phyloP scores from a whole-genome alignment of 2,329 filamentous ascomycete genomes.

The Colletotrichum lentis region DNA sequence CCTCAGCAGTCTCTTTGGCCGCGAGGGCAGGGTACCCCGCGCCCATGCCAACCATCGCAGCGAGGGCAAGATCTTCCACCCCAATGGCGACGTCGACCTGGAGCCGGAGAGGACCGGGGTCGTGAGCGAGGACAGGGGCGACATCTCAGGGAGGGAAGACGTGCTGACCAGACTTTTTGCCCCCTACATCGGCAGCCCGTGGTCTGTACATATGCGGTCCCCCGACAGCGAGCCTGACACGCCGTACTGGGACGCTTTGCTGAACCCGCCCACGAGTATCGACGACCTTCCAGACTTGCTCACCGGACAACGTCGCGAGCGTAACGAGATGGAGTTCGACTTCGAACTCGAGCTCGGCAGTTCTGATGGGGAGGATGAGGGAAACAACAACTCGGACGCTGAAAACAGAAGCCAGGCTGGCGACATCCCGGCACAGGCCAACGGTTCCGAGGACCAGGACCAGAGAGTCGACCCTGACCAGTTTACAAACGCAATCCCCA shows the following conservation, averaged over 20 bases:
- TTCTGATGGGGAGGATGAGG: constrained; percentile 41
- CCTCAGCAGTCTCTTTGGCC: constrained; percentile 76
- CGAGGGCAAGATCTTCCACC: constrained; percentile 71
- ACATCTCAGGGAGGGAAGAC: constrained; percentile 67
- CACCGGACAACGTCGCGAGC: constrained; percentile 40
- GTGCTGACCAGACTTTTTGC: constrained; percentile 65
- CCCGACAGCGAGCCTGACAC: constrained; percentile 47
- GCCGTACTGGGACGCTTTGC: constrained; percentile 54
- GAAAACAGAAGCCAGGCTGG: constrained; percentile 39
- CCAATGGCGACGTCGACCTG: constrained; percentile 71
- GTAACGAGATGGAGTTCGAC: constrained; percentile 38
- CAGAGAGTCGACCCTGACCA: constrained; percentile 41
- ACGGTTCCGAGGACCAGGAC: constrained; percentile 18
- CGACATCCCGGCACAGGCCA: constrained; percentile 7
- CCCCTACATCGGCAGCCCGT: constrained; percentile 39
- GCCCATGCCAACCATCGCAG: constrained; percentile 68
- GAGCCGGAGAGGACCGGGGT: constrained; percentile 64
- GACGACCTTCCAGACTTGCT: constrained; percentile 55
- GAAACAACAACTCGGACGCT: constrained; percentile 42
- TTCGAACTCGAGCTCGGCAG: constrained; percentile 35
- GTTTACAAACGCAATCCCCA: constrained; percentile 47
- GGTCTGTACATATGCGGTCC: constrained; percentile 43
- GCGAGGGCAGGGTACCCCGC: constrained; percentile 72
- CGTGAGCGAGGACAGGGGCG: constrained; percentile 66
- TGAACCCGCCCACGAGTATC: constrained; percentile 56